Percentiles rank a stretch among this genome's conserved stretches.
phyloP scores from a whole-genome alignment of 106 monocot species.

The Amphibolis antarctica region DNA sequence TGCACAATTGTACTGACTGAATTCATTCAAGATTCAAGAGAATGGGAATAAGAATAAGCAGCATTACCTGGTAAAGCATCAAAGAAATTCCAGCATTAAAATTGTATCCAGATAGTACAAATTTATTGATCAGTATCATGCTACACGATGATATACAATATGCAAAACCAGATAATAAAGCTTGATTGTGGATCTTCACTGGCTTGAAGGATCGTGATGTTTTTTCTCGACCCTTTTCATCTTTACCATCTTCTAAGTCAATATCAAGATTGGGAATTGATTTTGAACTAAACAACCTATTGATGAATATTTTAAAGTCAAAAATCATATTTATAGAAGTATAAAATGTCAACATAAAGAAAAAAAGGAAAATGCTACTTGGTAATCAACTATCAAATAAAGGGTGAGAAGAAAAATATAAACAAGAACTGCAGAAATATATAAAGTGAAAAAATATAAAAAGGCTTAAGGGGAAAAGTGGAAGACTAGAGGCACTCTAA shows the following conservation, averaged over 20 bases:
- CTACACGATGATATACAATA: slow-evolving; percentile 95
- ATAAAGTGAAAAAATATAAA: too few species aligned
- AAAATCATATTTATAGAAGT: slow-evolving; percentile 28
- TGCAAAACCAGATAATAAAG: slow-evolving; percentile 79
- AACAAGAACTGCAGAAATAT: too few species aligned
- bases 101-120: slow-evolving; percentile 74
- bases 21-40: neutral
- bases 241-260: slow-evolving; percentile 69
- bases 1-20: neutral
- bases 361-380: too few species aligned
- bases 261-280: slow-evolving; percentile 28
- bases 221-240: slow-evolving; percentile 24
- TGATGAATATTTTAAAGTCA: neutral
- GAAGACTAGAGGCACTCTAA: too few species aligned
- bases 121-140: slow-evolving; percentile 99
- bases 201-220: slow-evolving; percentile 22
- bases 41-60: neutral
- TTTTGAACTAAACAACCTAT: slow-evolving; percentile 2
- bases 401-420: too few species aligned
- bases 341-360: neutral
- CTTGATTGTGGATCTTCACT: slow-evolving; percentile 56
- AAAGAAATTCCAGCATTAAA: slow-evolving; percentile 87
- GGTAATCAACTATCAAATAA: too few species aligned
- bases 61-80: slow-evolving; percentile 89
- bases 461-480: too few species aligned